Conservation (phyloP, 2,329 filamentous ascomycete species). For the Akanthomyces dipterigenus region DNA sequence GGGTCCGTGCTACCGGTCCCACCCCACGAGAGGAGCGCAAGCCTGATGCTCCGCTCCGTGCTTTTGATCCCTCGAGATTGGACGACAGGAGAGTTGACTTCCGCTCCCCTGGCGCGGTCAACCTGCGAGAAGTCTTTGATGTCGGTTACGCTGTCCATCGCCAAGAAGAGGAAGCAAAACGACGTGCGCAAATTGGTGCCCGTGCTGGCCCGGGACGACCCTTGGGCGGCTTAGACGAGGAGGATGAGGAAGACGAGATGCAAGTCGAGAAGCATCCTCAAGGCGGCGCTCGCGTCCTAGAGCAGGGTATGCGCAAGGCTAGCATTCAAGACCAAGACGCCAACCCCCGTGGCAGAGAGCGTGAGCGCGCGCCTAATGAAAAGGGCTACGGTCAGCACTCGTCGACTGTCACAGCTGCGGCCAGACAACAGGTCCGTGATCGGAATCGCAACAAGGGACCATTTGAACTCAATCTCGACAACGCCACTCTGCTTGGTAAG, state of each 20-base stretch:
- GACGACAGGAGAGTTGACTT: slow-evolving; percentile 76
- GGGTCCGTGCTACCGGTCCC: slow-evolving; percentile 65
- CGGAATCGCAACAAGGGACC: slow-evolving; percentile 65
- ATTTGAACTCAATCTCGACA: slow-evolving; percentile 88
- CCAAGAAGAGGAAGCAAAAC: slow-evolving; percentile 92
- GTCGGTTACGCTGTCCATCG: slow-evolving; percentile 96
- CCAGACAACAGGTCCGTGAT: slow-evolving; percentile 68
- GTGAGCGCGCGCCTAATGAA: slow-evolving; percentile 26
- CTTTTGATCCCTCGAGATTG: slow-evolving; percentile 50
- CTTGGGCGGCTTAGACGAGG: slow-evolving; percentile 63
- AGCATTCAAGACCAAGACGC: slow-evolving; percentile 53
- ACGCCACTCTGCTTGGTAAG: slow-evolving; percentile 80
- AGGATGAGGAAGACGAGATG: slow-evolving; percentile 54
- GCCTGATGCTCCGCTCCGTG: slow-evolving; percentile 36
- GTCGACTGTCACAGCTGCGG: slow-evolving; percentile 73
- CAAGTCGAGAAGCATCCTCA: slow-evolving; percentile 59
- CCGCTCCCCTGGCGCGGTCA: slow-evolving; percentile 89
- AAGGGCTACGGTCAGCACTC: slow-evolving; percentile 87
- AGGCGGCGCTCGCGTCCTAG: slow-evolving; percentile 58
- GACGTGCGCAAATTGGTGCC: slow-evolving; percentile 73
- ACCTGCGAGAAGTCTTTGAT: slow-evolving; percentile 94
- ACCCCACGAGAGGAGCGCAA: slow-evolving; percentile 54
- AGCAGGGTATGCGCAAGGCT: slow-evolving; percentile 80
- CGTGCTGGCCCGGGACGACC: slow-evolving; percentile 55
- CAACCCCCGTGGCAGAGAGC: slow-evolving; percentile 22